These are phyloP conservation scores for Mortierella alpina DNA, from an alignment of 192 early-diverging fungal genomes.

Conservation along the genomic window DNA sequence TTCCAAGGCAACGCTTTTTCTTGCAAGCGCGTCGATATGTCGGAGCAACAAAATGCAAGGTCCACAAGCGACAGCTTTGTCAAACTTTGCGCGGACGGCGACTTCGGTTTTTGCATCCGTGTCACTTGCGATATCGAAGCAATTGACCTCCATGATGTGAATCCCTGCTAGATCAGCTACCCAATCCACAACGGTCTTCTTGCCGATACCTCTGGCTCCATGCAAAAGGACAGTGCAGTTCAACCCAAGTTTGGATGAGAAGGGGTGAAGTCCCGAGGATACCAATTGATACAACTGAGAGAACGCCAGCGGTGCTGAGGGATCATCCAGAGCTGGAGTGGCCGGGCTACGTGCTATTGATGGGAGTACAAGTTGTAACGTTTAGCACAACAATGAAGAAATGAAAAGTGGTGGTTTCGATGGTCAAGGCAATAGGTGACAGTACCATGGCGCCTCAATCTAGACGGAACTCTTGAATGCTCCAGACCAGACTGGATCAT, in stretches of 20 bases:
- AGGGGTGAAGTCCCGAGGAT: constrained; percentile 79
- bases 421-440: constrained; percentile 2
- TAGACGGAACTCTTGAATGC: constrained; percentile 66
- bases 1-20: constrained; percentile 66
- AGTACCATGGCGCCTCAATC: constrained; percentile 32
- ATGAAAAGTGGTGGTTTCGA: constrained; percentile 17
- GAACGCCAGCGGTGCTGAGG: constrained; percentile 53
- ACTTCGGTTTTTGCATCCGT: constrained; percentile 84
- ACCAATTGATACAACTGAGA: constrained; percentile 68
- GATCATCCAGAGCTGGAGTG: constrained; percentile 46
- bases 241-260: constrained; percentile 73
- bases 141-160: constrained; percentile 82
- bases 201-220: constrained; percentile 88
- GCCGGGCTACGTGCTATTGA: constrained; percentile 39
- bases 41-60: constrained; percentile 89
- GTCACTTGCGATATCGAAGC: constrained; percentile 83
- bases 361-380: constrained; percentile 9
- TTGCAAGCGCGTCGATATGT: constrained; percentile 81
- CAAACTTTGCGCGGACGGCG: constrained; percentile 77
- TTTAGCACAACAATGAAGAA: background rate
- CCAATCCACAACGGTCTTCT: constrained; percentile 73
- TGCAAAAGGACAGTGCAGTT: constrained; percentile 79
- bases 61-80: constrained; percentile 78
- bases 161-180: constrained; percentile 80
- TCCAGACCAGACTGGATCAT: constrained; percentile 75